Conservation (phyloP, 192 early-diverging fungal species). For the Gonapodya prolifera region DNA sequence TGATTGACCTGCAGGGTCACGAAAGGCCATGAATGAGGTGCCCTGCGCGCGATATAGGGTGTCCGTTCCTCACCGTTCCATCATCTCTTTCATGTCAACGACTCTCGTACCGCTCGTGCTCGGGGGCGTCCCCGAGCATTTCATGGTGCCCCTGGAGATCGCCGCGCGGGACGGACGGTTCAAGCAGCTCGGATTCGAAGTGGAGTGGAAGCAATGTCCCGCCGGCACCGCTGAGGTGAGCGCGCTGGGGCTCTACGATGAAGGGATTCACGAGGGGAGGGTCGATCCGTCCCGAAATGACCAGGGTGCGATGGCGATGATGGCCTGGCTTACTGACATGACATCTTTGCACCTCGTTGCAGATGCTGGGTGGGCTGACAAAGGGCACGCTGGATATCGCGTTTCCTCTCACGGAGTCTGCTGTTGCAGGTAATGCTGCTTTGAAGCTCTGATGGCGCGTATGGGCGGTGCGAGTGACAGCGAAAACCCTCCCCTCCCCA, state of each 20-base stretch:
- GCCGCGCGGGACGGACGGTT: not conserved
- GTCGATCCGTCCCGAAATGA: no score
- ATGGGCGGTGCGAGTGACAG: no score
- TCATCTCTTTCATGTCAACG: no score
- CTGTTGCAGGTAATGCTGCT: not conserved
- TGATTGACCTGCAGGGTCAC: no score
- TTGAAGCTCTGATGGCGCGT: not conserved
- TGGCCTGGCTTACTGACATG: no score
- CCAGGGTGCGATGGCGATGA: no score
- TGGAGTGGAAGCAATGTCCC: not conserved
- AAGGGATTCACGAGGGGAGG: no score
- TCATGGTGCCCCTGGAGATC: not conserved
- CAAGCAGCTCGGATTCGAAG: not conserved
- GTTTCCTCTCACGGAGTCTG: not conserved
- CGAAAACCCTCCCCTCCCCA: not conserved
- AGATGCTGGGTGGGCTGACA: not conserved
- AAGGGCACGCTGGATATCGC: not conserved
- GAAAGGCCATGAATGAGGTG: no score
- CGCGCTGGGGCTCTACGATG: not conserved
- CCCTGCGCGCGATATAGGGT: no score
- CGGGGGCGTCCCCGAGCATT: slow-evolving; percentile 8
- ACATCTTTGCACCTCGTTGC: not conserved
- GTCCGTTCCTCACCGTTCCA: no score
- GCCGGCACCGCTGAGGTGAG: not conserved
- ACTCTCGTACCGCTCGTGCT: no score